A percentile compares a stretch with the other conserved stretches of the same genome.
Evolutionary conservation across 176 grass and related monocot genomes (phyloP).

Genomic region (Juncus effusus): DNA sequence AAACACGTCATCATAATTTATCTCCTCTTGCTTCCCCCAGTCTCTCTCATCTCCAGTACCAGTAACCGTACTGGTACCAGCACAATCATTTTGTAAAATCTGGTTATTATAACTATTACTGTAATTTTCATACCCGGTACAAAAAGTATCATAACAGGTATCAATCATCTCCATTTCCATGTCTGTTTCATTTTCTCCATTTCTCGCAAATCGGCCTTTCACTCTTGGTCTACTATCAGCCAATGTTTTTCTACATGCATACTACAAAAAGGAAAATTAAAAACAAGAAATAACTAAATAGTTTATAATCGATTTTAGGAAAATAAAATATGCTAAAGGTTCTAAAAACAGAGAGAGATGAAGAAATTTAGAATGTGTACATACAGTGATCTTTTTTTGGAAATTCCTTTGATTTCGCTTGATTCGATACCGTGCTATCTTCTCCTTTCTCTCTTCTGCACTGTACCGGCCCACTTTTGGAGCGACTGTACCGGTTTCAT

Average conservation of each 20-base stretch:
- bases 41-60: slow-evolving; percentile 41
- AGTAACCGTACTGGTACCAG: slow-evolving; percentile 6
- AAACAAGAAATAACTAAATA: not conserved
- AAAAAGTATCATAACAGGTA: slow-evolving; percentile 34
- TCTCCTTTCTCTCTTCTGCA: slow-evolving; percentile 66
- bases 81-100: slow-evolving; percentile 3
- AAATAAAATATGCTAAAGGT: too few species aligned
- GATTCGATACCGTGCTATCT: slow-evolving; percentile 55
- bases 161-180: slow-evolving; percentile 44
- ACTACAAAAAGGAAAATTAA: slow-evolving; percentile 30
- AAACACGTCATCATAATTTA: slow-evolving; percentile 48
- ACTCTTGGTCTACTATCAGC: slow-evolving; percentile 86
- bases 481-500: slow-evolving; percentile 41
- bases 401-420: slow-evolving; percentile 75
- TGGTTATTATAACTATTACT: slow-evolving; percentile 24
- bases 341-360: not conserved
- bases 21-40: slow-evolving; percentile 48
- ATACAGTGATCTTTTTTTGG: slow-evolving; percentile 92
- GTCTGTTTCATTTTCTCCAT: slow-evolving; percentile 60
- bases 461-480: slow-evolving; percentile 59
- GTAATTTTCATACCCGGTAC: slow-evolving; percentile 24
- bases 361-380: not conserved
- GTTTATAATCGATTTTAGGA: too few species aligned
- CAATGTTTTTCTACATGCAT: slow-evolving; percentile 92
- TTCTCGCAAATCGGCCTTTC: slow-evolving; percentile 77